Conservation (phyloP, 2,329 filamentous ascomycete species). For the Chaetomiaceae sp. region DNA sequence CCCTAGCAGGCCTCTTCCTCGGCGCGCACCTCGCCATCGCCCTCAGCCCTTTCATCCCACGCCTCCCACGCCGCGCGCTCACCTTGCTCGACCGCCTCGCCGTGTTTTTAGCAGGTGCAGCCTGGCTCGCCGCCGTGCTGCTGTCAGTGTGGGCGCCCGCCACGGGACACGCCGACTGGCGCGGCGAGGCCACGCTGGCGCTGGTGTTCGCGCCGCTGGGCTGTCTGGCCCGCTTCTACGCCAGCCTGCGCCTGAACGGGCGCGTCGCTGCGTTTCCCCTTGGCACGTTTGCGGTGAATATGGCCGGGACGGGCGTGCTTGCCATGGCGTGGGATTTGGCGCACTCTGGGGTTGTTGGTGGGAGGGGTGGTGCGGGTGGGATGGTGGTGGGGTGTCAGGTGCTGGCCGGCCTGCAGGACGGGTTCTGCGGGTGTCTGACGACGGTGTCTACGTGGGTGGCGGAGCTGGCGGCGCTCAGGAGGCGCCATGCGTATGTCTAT, state of each 20-base stretch:
- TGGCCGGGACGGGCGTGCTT: conserved; percentile 67
- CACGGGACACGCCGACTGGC: conserved; percentile 59
- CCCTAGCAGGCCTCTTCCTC: conserved; percentile 59
- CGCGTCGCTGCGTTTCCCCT: conserved; percentile 64
- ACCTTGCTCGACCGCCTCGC: conserved; percentile 56
- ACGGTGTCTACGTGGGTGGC: conserved; percentile 62
- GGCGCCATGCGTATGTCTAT: conserved; percentile 59
- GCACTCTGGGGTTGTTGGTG: conserved; percentile 45
- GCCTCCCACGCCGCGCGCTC: conserved; percentile 52
- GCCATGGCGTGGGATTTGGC: conserved; percentile 76
- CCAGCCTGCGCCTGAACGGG: conserved; percentile 64
- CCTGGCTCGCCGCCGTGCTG: conserved; percentile 72
- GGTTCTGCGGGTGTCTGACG: conserved; percentile 61
- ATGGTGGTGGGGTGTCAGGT: conserved; percentile 55
- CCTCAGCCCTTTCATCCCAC: conserved; percentile 52
- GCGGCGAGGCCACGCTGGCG: conserved; percentile 67
- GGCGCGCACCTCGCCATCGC: conserved; percentile 70
- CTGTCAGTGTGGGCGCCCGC: conserved; percentile 67
- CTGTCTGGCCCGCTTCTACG: conserved; percentile 68
- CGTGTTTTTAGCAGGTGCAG: conserved; percentile 61
- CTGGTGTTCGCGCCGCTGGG: conserved; percentile 79
- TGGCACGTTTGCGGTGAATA: conserved; percentile 79
- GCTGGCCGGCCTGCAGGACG: conserved; percentile 57
- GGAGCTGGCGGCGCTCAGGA: conserved; percentile 49
- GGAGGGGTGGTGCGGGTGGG: conserved; percentile 36